Conservation (phyloP, 441 rosid genomes). For the Populus hybrid region DNA sequence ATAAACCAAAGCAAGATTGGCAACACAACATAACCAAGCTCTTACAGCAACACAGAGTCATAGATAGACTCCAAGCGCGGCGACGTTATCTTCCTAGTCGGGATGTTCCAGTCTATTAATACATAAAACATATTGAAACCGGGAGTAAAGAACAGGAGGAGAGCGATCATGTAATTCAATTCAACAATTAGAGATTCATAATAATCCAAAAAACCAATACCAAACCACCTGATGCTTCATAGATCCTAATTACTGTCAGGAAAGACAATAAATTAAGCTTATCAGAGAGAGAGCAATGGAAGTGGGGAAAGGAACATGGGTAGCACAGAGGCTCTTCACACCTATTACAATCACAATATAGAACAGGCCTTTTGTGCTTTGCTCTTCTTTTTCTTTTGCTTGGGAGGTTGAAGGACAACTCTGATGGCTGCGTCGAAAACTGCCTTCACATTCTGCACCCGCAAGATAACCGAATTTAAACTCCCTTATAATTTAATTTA, state of each 20-base stretch:
- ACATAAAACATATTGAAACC: slow-evolving; percentile 38
- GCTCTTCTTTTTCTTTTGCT: slow-evolving; percentile 85
- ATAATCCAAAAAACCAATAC: slow-evolving; percentile 29
- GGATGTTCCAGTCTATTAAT: slow-evolving; percentile 32
- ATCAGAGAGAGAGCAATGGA: slow-evolving; percentile 21
- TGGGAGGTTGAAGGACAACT: slow-evolving; percentile 92
- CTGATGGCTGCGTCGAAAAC: slow-evolving; percentile 87
- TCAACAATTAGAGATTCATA: slow-evolving; percentile 33
- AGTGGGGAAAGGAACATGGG: slow-evolving; percentile 15
- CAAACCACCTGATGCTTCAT: slow-evolving; percentile 34
- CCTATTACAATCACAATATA: slow-evolving; percentile 53
- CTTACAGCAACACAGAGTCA: background rate
- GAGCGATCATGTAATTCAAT: slow-evolving; percentile 23
- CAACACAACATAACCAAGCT: slow-evolving; percentile 8
- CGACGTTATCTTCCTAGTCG: slow-evolving; percentile 24
- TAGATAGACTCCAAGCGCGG: slow-evolving; percentile 22
- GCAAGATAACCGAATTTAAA: slow-evolving; percentile 1
- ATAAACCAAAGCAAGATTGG: background rate
- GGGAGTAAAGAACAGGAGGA: slow-evolving; percentile 22
- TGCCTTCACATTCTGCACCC: slow-evolving; percentile 75
- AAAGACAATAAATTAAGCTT: slow-evolving; percentile 26
- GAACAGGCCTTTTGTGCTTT: slow-evolving; percentile 68
- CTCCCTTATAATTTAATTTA: background rate
- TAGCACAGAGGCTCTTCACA: slow-evolving; percentile 23
- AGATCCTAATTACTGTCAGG: slow-evolving; percentile 27